Evolutionary conservation across 768 basidiomycete genomes (phyloP), one percentile per base, ranked within the genome.

Genomic region (Atractiella rhizophila): DNA sequence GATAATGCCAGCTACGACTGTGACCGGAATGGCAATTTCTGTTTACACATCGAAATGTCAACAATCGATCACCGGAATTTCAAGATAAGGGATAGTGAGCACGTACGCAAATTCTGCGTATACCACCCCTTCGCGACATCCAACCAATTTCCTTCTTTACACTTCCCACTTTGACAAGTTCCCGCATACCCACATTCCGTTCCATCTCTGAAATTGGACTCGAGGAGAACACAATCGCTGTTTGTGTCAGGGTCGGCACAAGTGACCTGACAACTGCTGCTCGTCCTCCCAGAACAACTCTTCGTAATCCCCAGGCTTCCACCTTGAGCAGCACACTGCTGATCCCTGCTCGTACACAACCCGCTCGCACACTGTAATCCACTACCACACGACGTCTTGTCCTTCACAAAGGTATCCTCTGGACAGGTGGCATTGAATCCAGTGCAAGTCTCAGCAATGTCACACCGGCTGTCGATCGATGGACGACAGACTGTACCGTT

Each of bases 171-270:
- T 15, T 57, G 47, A 54, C 81, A 83, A 40, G 64, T 64, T 19
- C 78, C 80, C 25, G 73, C 77, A 69, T 44, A 52, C 71, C 79
- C 80, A 57, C 81, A 86, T 13, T 78, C 71, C 24, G 76, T 79
- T 19, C 81, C 82, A 55, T 81, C 75, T 40, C 78, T 63, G 28
- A 82, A 68, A 37, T 66, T 56, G 32, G 68, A 57, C 4, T 74
- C 71, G 35, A 85, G 62, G 29, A 73, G 59, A 18, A 81, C 58
- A 56, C 82, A 86, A 48, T 66, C 66, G 45, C 69, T 66, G 12
- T 66, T 39, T 12, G 57, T 56, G 13, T 46, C 64, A 4, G 81
- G 81, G 59, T 76, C 73, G 54, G 72, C 67, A 56, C 81, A 88
- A 4, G 74, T 73, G 36, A 85, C 73, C 51, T 73, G 71, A 57